Percentiles rank a stretch among this genome's conserved stretches.
phyloP scores from a whole-genome alignment of 2,329 filamentous ascomycete genomes.

The Talaromyces sp. region DNA sequence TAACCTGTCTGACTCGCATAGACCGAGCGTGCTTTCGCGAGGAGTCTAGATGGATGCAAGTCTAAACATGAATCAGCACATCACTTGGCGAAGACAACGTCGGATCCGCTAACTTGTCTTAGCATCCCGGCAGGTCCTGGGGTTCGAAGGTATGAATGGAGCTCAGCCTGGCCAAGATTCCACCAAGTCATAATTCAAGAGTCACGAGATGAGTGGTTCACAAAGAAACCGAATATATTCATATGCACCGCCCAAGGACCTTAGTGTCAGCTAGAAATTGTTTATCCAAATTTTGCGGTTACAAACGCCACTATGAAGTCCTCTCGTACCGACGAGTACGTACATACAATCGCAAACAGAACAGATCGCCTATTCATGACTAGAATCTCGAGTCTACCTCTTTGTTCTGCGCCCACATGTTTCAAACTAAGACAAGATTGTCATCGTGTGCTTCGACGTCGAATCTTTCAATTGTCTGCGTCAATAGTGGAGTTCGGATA shows the following conservation, averaged over 20 bases:
- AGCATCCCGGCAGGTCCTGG: too few species aligned
- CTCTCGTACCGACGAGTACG: neutral
- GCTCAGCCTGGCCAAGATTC: neutral
- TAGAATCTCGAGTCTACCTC: neutral
- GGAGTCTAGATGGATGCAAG: too few species aligned
- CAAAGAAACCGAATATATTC: neutral
- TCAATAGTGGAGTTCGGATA: neutral
- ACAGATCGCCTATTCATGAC: neutral
- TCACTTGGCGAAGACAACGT: too few species aligned
- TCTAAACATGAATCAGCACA: neutral
- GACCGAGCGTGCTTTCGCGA: neutral
- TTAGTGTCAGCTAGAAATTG: neutral
- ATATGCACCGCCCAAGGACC: neutral
- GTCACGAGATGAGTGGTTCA: neutral
- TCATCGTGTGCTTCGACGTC: neutral
- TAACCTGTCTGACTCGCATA: neutral
- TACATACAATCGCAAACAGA: neutral
- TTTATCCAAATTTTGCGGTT: too few species aligned
- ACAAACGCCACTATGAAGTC: neutral
- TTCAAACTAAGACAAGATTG: neutral
- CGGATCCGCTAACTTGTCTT: neutral
- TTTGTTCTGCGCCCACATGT: neutral
- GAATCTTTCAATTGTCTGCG: neutral
- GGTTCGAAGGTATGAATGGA: neutral
- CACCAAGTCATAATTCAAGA: neutral